Percentiles rank a stretch among this genome's conserved stretches.
Evolutionary conservation across 73 alveolate genomes (phyloP).

Genomic region (Tetrahymena thermophila): DNA sequence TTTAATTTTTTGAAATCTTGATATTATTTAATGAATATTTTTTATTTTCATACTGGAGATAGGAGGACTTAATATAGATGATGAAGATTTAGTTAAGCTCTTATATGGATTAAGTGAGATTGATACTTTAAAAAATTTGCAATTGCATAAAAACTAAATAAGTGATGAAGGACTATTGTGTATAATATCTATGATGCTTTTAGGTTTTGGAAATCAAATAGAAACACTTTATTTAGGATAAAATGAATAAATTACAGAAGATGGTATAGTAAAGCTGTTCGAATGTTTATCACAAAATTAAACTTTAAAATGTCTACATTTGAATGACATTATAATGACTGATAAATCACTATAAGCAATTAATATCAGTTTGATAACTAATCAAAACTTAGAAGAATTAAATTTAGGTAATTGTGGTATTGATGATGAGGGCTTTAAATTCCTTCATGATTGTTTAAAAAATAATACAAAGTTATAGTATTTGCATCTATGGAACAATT

Average conservation of each 20-base stretch:
- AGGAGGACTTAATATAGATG: not conserved
- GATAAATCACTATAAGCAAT: not conserved
- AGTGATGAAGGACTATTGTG: not conserved
- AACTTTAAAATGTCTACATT: not conserved
- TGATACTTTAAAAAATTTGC: not conserved
- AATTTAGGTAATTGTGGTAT: not conserved
- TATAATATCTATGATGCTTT: not conserved
- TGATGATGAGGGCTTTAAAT: not conserved
- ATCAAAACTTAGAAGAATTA: not conserved
- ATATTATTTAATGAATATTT: not conserved
- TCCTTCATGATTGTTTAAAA: not conserved
- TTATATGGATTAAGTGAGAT: not conserved
- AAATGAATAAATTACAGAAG: not conserved
- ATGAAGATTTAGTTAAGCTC: not conserved
- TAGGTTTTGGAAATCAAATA: not conserved
- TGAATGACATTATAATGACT: not conserved
- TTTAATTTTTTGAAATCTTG: not conserved
- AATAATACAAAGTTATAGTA: not conserved
- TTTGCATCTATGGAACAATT: not conserved
- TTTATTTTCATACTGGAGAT: not conserved
- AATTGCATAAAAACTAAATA: not conserved
- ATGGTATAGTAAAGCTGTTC: not conserved
- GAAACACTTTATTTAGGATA: not conserved
- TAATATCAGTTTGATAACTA: not conserved
- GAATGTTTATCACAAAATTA: not conserved